phyloP scores from a whole-genome alignment of 108 stramenopile genomes.

The Fragilariopsis cylindrus region DNA sequence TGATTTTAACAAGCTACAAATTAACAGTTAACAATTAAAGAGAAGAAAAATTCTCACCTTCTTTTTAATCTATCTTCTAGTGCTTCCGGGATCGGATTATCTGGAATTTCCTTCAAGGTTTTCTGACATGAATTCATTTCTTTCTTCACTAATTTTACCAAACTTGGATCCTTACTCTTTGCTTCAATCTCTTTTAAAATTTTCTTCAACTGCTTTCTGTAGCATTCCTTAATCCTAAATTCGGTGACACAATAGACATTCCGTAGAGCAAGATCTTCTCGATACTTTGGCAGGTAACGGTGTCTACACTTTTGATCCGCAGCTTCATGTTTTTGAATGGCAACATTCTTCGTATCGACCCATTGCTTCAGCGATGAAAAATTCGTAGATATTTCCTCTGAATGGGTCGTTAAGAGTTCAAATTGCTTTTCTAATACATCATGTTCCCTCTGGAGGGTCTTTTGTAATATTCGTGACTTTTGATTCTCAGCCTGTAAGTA shows the following conservation, averaged over 20 bases:
- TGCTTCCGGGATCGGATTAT: background rate
- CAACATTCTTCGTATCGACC: slow-evolving; percentile 5
- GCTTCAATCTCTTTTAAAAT: slow-evolving; percentile 4
- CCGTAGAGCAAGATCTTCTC: slow-evolving; percentile 11
- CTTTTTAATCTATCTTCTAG: slow-evolving; percentile 1
- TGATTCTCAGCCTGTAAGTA: slow-evolving; percentile 29
- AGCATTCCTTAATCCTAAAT: slow-evolving; percentile 1
- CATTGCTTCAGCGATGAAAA: slow-evolving; percentile 5
- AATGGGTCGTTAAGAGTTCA: slow-evolving; percentile 20
- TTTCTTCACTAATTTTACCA: background rate
- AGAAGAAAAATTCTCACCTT: too few species aligned
- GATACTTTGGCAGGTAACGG: slow-evolving; percentile 17
- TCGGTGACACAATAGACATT: slow-evolving; percentile 7
- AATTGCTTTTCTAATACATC: slow-evolving; percentile 30
- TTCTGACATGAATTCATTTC: background rate
- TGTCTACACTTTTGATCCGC: slow-evolving; percentile 5
- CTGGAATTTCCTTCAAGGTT: background rate
- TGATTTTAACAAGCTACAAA: too few species aligned
- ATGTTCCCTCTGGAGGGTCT: slow-evolving; percentile 15
- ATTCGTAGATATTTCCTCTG: slow-evolving; percentile 22
- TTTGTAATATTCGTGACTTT: slow-evolving; percentile 7
- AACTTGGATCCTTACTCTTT: slow-evolving; percentile 9
- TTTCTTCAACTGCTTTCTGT: background rate
- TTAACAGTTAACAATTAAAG: too few species aligned
- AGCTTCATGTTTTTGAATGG: slow-evolving; percentile 5